Base-by-base conservation (phyloP, 176 grass and related monocot genomes). In the Leersia perrieri region DNA sequence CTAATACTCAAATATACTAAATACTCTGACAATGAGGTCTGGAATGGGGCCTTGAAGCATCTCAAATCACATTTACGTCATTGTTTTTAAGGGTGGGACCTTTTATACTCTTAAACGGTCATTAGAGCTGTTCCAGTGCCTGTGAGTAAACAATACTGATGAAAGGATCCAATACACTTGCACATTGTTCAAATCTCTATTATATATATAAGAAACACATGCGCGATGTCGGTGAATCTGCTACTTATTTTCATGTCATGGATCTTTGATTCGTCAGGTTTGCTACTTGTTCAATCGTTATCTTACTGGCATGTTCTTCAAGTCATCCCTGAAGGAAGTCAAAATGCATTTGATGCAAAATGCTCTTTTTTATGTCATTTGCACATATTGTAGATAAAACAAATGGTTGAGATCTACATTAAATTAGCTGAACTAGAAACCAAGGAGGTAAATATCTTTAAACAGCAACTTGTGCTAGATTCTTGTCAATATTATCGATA, bases 371-470 rank as follows among this genome's bases (percentile, higher is more conserved):
- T n/a, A n/a, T n/a, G n/a, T n/a, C n/a, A n/a, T n/a, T 25, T 87
- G 32, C 63, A 51, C 61, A 72, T 88, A 26, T 63, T 84, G 32
- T 87, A 97, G 94, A 97, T 97, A 92, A 97, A 97, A 83, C 87
- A 94, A 84, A 88, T 97, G 92, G 94, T 97, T 89, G 94, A 97
- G 87, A 87, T 94, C 68, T 97, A 97, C 73, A 97, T 97, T 55
- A 97, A 94, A 73, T 87, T 97, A 79, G 94, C 94, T 85, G 92
- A 97, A 87, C 82, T 97, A 47, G 94, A 97, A 89, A 94, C 94
- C 38, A 94, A 77, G 72, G 94, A 97, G 89, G 94, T 97, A 60
- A 80, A 85, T 72, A 68, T 29, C 33, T 75, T n/a, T 87, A 60
- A 34, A 53, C 35, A 60, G 30, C 7, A 66, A 35, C 74, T 47